Evolutionary conservation across 495 filamentous ascomycete species (phyloP).

Genomic region (Podospora comata): DNA sequence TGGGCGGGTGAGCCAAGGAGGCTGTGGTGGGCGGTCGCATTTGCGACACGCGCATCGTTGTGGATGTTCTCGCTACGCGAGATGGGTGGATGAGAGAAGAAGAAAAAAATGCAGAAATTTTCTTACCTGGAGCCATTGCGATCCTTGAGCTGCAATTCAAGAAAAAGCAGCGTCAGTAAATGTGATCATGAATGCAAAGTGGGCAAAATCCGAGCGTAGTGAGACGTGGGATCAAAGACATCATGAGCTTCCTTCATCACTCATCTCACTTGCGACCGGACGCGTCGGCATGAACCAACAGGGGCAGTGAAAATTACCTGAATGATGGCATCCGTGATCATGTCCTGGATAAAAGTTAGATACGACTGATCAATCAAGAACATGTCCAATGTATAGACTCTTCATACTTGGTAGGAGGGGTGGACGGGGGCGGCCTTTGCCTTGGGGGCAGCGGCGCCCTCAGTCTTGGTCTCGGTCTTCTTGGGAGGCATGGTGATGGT

Average conservation of each 20-base stretch:
- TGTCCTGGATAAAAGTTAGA: slow-evolving; percentile 53
- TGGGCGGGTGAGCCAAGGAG: not conserved
- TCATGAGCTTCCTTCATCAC: slow-evolving; percentile 21
- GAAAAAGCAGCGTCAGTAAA: slow-evolving; percentile 43
- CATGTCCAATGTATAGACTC: slow-evolving; percentile 8
- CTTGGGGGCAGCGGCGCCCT: slow-evolving; percentile 49
- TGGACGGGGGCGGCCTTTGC: slow-evolving; percentile 51
- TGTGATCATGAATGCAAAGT: slow-evolving; percentile 22
- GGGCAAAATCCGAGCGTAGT: slow-evolving; percentile 7
- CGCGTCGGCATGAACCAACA: slow-evolving; percentile 29
- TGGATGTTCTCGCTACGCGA: slow-evolving; percentile 2
- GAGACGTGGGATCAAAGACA: slow-evolving; percentile 18
- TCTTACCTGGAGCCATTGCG: slow-evolving; percentile 62
- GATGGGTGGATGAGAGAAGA: not conserved
- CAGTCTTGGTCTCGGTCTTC: slow-evolving; percentile 49
- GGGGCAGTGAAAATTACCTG: slow-evolving; percentile 52
- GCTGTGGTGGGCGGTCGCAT: slow-evolving; percentile 7
- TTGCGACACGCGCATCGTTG: slow-evolving; percentile 13
- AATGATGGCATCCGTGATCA: slow-evolving; percentile 67
- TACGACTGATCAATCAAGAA: slow-evolving; percentile 19
- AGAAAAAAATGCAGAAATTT: slow-evolving; percentile 11
- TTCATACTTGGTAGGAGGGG: slow-evolving; percentile 57
- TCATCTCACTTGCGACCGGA: slow-evolving; percentile 24
- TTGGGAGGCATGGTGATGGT: slow-evolving; percentile 60
- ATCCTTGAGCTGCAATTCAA: slow-evolving; percentile 57